These are phyloP conservation scores for Lavandula angustifolia DNA, from an alignment of 257 asterid species.

Conservation along the genomic window DNA sequence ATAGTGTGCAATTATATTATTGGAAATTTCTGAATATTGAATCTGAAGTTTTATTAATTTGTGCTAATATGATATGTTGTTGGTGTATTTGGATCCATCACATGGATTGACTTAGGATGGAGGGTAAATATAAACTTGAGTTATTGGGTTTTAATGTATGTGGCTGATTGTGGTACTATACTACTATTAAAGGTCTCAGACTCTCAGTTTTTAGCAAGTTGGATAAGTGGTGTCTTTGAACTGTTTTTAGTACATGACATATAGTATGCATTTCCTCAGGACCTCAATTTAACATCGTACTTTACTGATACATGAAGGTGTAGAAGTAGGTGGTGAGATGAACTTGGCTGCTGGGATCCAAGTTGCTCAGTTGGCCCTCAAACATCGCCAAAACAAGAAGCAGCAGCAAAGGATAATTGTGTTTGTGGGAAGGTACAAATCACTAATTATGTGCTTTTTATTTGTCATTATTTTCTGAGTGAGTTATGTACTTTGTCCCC, in stretches of 20 bases:
- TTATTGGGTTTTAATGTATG: constrained; percentile 5
- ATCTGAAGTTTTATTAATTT: too few relatives aligned
- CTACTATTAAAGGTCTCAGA: background rate
- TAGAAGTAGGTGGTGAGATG: constrained; percentile 93
- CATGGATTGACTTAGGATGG: constrained; percentile 14
- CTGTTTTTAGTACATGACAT: too few relatives aligned
- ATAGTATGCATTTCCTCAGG: background rate
- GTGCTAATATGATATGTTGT: background rate
- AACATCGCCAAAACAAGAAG: constrained; percentile 98
- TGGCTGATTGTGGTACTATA: background rate
- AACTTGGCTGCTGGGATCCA: constrained; percentile 97
- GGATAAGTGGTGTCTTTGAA: too few relatives aligned
- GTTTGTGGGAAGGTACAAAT: constrained; percentile 83
- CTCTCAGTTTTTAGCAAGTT: background rate
- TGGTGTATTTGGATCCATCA: background rate
- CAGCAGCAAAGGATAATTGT: constrained; percentile 96
- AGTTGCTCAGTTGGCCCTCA: constrained; percentile 96
- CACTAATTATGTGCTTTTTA: constrained; percentile 7
- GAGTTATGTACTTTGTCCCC: constrained; percentile 27
- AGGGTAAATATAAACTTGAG: background rate
- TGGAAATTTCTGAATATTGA: background rate
- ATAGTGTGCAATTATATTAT: background rate
- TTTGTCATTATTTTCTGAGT: constrained; percentile 8
- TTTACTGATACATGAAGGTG: constrained; percentile 44
- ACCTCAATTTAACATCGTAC: constrained; percentile 1